A percentile compares a stretch with the other conserved stretches of the same genome.
Evolutionary conservation across 2,329 filamentous ascomycete species (phyloP).

Genomic region (Thermomyces lanuginosus): DNA sequence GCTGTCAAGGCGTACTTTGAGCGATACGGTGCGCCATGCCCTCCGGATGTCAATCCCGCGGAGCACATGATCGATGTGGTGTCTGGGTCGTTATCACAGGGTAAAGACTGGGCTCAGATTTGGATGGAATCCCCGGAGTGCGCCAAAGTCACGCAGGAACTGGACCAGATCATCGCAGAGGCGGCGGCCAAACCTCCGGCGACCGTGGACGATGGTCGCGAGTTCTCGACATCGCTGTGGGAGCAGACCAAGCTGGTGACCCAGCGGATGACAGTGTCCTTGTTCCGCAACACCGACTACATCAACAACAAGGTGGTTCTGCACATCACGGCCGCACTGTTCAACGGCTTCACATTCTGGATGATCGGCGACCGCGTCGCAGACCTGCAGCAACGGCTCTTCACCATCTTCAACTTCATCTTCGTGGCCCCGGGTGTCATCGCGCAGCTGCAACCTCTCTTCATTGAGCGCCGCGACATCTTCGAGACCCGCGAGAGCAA

Average conservation of each 20-base stretch:
- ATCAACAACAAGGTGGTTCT: constrained; percentile 46
- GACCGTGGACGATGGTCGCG: constrained; percentile 29
- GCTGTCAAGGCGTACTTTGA: constrained; percentile 51
- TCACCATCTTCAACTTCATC: constrained; percentile 49
- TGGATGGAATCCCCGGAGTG: constrained; percentile 51
- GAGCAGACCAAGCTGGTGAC: constrained; percentile 50
- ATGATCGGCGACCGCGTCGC: constrained; percentile 45
- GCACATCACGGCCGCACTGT: constrained; percentile 34
- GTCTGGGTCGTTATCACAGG: constrained; percentile 34
- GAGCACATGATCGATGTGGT: constrained; percentile 39
- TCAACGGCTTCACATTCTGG: constrained; percentile 47
- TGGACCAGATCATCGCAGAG: constrained; percentile 43
- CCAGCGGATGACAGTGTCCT: constrained; percentile 46
- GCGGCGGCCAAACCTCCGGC: constrained; percentile 27
- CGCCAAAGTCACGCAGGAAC: constrained; percentile 41
- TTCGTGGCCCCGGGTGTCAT: constrained; percentile 33
- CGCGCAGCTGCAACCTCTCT: constrained; percentile 43
- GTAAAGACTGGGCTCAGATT: constrained; percentile 53
- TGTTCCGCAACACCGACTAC: constrained; percentile 53
- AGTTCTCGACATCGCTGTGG: constrained; percentile 49
- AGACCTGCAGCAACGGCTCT: constrained; percentile 58
- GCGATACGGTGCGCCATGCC: constrained; percentile 46
- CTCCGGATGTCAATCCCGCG: constrained; percentile 43
- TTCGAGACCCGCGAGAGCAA: constrained; percentile 52
- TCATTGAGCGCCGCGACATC: constrained; percentile 52